A percentile compares a stretch with the other conserved stretches of the same genome.
These are phyloP conservation scores for Collybiopsis luxurians DNA, from an alignment of 768 basidiomycete species.

Conservation along the genomic window DNA sequence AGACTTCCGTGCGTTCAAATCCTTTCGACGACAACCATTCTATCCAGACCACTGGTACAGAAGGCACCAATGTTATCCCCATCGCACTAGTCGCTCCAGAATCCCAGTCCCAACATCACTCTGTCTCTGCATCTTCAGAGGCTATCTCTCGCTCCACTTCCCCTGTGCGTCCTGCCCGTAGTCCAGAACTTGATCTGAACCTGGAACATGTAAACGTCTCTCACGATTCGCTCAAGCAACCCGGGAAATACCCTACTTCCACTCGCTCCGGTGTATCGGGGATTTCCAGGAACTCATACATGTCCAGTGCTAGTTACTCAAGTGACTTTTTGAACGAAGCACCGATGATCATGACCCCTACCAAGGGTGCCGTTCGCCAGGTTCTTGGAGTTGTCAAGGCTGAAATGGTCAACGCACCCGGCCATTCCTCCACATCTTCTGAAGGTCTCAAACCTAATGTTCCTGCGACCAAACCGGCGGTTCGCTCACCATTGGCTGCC, in stretches of 20 bases:
- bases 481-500: conserved; percentile 66
- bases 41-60: conserved; percentile 79
- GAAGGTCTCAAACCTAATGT: conserved; percentile 37
- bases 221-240: conserved; percentile 43
- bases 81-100: conserved; percentile 76
- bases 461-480: conserved; percentile 39
- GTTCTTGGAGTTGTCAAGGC: conserved; percentile 78
- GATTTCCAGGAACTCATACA: conserved; percentile 59
- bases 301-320: conserved; percentile 71
- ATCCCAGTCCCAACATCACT: conserved; percentile 20
- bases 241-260: conserved; percentile 42
- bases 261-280: conserved; percentile 53
- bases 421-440: conserved; percentile 30
- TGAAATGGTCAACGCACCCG: conserved; percentile 67
- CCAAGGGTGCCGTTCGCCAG: conserved; percentile 61
- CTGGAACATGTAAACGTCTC: conserved; percentile 64
- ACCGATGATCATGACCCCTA: conserved; percentile 77
- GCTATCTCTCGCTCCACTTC: conserved; percentile 35
- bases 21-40: conserved; percentile 78
- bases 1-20: conserved; percentile 43
- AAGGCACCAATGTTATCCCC: conserved; percentile 83
- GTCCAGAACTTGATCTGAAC: conserved; percentile 60
- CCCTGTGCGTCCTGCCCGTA: conserved; percentile 54
- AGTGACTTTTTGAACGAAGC: conserved; percentile 81
- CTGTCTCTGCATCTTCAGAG: conserved; percentile 21